Evolutionary conservation across 768 basidiomycete species (phyloP).

Genomic region (Filobasidium floriforme): DNA sequence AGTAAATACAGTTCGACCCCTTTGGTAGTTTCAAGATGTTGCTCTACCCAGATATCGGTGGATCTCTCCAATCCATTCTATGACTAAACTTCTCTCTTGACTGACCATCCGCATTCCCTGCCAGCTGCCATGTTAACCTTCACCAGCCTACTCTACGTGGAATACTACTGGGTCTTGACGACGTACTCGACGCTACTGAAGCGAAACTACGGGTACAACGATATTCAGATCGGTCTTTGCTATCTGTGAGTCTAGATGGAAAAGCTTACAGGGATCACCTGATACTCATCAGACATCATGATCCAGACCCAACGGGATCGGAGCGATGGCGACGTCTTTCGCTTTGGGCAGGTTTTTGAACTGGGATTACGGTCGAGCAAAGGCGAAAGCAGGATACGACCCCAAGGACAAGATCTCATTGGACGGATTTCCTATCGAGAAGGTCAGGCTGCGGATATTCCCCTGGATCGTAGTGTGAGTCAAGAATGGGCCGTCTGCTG

Average conservation of each 20-base stretch:
- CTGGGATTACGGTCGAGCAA: conserved; percentile 55
- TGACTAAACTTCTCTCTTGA: too few species aligned
- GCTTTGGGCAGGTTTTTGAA: conserved; percentile 60
- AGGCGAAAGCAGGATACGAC: conserved; percentile 29
- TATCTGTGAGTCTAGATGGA: conserved; percentile 51
- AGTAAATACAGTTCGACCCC: conserved; percentile 33
- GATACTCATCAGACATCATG: background rate
- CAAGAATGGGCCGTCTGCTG: background rate
- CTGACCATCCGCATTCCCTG: too few species aligned
- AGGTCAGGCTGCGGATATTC: conserved; percentile 23
- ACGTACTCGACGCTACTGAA: conserved; percentile 54
- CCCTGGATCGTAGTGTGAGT: conserved; percentile 34
- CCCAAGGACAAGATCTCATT: conserved; percentile 23
- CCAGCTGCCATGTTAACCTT: conserved; percentile 36
- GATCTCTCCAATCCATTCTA: too few species aligned
- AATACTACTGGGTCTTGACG: conserved; percentile 40
- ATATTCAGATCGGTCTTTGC: conserved; percentile 66
- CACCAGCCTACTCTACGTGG: conserved; percentile 34
- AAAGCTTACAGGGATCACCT: background rate
- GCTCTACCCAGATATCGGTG: conserved; percentile 38
- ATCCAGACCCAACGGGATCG: conserved; percentile 58
- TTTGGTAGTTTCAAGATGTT: conserved; percentile 37
- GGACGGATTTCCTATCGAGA: conserved; percentile 33
- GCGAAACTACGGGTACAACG: conserved; percentile 54
- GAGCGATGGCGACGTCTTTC: conserved; percentile 58